Evolutionary conservation across 225 moss, liverwort and hornwort genomes (phyloP).

Genomic region (Polytrichum formosum): DNA sequence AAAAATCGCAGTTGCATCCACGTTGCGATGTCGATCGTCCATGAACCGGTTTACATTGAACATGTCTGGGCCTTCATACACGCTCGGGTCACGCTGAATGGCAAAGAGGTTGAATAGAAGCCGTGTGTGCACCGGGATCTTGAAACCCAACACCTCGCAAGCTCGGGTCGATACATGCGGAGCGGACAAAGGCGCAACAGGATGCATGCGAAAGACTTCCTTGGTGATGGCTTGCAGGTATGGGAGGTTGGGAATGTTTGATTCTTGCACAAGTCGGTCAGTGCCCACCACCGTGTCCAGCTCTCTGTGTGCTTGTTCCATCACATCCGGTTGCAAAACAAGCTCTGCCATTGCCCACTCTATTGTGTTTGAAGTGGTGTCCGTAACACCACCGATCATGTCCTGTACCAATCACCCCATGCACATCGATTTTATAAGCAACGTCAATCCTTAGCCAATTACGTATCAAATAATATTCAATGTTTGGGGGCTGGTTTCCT

Average conservation of each 20-base stretch:
- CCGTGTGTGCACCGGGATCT: conserved; percentile 42
- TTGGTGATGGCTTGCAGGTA: conserved; percentile 22
- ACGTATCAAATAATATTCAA: not conserved
- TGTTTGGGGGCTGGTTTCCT: too few species aligned
- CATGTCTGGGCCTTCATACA: conserved; percentile 15
- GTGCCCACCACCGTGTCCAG: conserved; percentile 42
- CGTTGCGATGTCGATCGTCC: not conserved
- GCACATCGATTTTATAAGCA: too few species aligned
- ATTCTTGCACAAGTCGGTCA: conserved; percentile 32
- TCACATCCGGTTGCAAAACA: conserved; percentile 9
- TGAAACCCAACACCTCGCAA: conserved; percentile 15
- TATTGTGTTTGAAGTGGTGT: conserved; percentile 34
- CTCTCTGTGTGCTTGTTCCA: conserved; percentile 33
- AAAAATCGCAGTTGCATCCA: conserved; percentile 8
- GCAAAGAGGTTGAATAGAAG: conserved; percentile 42
- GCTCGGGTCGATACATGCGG: conserved; percentile 28
- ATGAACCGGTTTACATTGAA: conserved; percentile 43
- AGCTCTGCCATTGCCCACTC: too few species aligned
- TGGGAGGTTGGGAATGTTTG: conserved; percentile 12
- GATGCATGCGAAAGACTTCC: conserved; percentile 48
- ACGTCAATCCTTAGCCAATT: too few species aligned
- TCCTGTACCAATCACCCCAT: conserved; percentile 32
- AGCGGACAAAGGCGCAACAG: conserved; percentile 26
- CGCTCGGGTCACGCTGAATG: conserved; percentile 23
- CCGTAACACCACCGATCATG: conserved; percentile 43